These are phyloP conservation scores for Nectriaceae sp. DNA, from an alignment of 2,329 filamentous ascomycete genomes.

Conservation along the genomic window DNA sequence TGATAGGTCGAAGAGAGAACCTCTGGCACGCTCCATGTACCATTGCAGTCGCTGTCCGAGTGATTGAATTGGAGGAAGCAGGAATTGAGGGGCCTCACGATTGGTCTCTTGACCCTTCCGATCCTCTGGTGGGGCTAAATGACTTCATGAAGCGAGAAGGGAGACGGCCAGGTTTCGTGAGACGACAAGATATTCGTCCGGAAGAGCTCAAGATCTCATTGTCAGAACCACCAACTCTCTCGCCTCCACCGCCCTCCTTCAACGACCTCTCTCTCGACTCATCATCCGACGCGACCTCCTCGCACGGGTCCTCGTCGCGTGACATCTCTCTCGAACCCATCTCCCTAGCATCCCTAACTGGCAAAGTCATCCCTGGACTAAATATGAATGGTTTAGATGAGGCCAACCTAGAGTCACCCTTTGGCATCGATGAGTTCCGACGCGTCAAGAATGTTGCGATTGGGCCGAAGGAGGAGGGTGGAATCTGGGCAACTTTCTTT, in stretches of 20 bases:
- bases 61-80: conserved; percentile 40
- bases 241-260: conserved; percentile 11
- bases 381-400: conserved; percentile 12
- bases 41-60: conserved; percentile 33
- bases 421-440: conserved; percentile 24
- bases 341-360: conserved; percentile 15
- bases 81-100: background rate
- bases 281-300: background rate
- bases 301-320: conserved; percentile 7
- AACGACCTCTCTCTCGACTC: conserved; percentile 15
- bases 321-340: conserved; percentile 2
- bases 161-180: background rate
- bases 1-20: conserved; percentile 39
- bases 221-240: conserved; percentile 12
- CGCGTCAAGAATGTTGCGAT: conserved; percentile 35
- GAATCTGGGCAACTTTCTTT: conserved; percentile 33
- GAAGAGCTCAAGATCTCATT: conserved; percentile 13
- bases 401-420: conserved; percentile 25
- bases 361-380: conserved; percentile 18
- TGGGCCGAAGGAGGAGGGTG: conserved; percentile 23
- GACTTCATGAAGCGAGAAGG: background rate
- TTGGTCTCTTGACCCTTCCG: background rate
- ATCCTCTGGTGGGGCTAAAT: background rate
- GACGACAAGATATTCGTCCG: conserved; percentile 1
- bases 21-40: conserved; percentile 39